phyloP scores from a whole-genome alignment of 192 early-diverging fungal species.

The Gryganskiella cystojenkinii region DNA sequence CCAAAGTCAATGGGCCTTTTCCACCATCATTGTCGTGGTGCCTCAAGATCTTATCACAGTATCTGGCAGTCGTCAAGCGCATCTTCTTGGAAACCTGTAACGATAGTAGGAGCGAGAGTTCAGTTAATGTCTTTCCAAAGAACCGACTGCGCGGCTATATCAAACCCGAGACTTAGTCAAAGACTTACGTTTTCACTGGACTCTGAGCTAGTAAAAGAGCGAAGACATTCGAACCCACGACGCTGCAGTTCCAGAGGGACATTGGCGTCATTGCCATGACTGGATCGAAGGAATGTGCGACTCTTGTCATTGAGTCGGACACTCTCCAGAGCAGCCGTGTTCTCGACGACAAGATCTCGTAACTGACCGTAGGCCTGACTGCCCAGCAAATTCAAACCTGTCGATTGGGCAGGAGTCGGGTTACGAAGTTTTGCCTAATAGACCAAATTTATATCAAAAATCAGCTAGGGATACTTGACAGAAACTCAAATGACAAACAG shows the following conservation, averaged over 20 bases:
- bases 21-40: conserved; percentile 29
- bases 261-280: neutral
- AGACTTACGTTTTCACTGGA: conserved; percentile 15
- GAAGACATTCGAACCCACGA: conserved; percentile 31
- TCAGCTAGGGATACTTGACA: too few relatives aligned
- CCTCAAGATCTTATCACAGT: conserved; percentile 64
- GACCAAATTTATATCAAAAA: too few relatives aligned
- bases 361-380: conserved; percentile 34
- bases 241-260: conserved; percentile 24
- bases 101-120: too few relatives aligned
- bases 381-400: conserved; percentile 29
- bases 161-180: neutral
- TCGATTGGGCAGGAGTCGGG: neutral
- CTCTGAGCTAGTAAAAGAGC: neutral
- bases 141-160: neutral
- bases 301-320: conserved; percentile 12
- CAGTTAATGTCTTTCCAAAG: too few relatives aligned
- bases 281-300: conserved; percentile 6
- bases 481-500: neutral
- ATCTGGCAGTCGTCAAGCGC: conserved; percentile 53
- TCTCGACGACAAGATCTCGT: conserved; percentile 17
- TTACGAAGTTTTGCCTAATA: conserved; percentile 2
- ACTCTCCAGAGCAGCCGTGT: neutral
- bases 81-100: conserved; percentile 41
- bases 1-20: neutral